Conservation (phyloP, 2,329 filamentous ascomycete species). For the Nothopassalora personata region DNA sequence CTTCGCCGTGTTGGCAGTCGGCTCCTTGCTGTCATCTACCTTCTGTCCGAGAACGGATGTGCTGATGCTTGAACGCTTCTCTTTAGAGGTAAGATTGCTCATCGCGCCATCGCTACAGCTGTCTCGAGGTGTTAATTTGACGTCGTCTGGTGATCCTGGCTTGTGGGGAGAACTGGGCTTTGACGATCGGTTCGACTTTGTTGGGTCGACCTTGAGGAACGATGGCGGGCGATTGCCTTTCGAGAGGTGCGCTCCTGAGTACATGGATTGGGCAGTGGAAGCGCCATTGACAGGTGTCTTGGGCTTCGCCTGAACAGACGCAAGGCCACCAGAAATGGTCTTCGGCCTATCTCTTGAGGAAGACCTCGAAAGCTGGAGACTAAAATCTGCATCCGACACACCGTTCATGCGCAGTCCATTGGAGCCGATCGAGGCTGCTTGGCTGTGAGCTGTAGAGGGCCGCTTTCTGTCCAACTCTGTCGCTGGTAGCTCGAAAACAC, state of each 20-base stretch:
- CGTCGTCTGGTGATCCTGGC: background rate
- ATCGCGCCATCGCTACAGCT: slow-evolving; percentile 3
- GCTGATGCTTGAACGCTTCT: slow-evolving; percentile 1
- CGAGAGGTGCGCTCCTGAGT: background rate
- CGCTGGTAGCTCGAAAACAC: slow-evolving; percentile 27
- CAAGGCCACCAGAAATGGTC: slow-evolving; percentile 21
- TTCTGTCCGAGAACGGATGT: slow-evolving; percentile 7
- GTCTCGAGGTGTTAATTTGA: slow-evolving; percentile 3
- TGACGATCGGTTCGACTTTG: background rate
- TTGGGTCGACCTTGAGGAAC: slow-evolving; percentile 17
- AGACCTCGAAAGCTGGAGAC: slow-evolving; percentile 1
- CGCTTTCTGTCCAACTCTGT: slow-evolving; percentile 16
- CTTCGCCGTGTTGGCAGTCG: slow-evolving; percentile 28
- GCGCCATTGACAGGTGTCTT: background rate
- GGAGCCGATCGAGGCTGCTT: slow-evolving; percentile 15
- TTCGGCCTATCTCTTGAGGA: slow-evolving; percentile 23
- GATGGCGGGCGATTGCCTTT: slow-evolving; percentile 14
- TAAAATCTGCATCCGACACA: slow-evolving; percentile 17
- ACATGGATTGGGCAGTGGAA: slow-evolving; percentile 4
- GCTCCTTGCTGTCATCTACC: slow-evolving; percentile 10
- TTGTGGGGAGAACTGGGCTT: background rate
- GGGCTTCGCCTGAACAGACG: background rate
- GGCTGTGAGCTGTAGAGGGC: slow-evolving; percentile 23
- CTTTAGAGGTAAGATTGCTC: background rate
- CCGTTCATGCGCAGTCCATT: slow-evolving; percentile 32